Conservation (phyloP, 208 protist genomes). For the Wallacemonas sp. region DNA sequence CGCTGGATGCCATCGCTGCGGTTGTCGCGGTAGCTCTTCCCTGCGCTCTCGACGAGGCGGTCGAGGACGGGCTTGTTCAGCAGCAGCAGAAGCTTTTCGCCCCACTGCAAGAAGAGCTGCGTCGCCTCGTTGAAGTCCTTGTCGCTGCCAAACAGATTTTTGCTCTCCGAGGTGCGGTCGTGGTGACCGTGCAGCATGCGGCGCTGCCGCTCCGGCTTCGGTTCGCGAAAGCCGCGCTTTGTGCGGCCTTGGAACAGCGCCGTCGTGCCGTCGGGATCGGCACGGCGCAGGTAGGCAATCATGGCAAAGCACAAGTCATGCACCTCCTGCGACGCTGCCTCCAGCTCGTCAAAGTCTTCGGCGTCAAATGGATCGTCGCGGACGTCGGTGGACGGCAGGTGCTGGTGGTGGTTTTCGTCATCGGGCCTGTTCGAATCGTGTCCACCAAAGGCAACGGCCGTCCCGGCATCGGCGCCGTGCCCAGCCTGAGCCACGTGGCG, state of each 20-base stretch:
- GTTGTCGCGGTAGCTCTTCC: slow-evolving; percentile 58
- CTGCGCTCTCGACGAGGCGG: slow-evolving; percentile 74
- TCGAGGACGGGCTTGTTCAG: slow-evolving; percentile 77
- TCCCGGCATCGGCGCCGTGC: not conserved
- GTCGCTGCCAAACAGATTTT: slow-evolving; percentile 63
- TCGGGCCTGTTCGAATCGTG: not conserved
- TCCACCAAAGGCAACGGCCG: not conserved
- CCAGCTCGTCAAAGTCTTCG: slow-evolving; percentile 88
- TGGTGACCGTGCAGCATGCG: slow-evolving; percentile 72
- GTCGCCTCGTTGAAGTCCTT: slow-evolving; percentile 67
- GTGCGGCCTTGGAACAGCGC: slow-evolving; percentile 70
- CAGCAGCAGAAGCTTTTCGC: slow-evolving; percentile 80
- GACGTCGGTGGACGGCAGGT: slow-evolving; percentile 4
- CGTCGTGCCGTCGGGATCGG: slow-evolving; percentile 61
- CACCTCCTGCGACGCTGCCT: slow-evolving; percentile 89
- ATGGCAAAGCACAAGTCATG: slow-evolving; percentile 88
- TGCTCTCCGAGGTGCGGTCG: slow-evolving; percentile 35
- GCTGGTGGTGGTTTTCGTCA: not conserved
- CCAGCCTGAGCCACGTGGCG: not conserved
- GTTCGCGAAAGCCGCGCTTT: slow-evolving; percentile 69
- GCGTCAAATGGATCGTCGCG: slow-evolving; percentile 19
- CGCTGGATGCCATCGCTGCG: slow-evolving; percentile 72
- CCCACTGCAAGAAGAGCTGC: slow-evolving; percentile 72
- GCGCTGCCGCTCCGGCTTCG: slow-evolving; percentile 70
- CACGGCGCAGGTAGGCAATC: slow-evolving; percentile 69